A percentile compares a stretch with the other conserved stretches of the same genome.
Evolutionary conservation across 164 flowering plant species (phyloP).

Genomic region (Macadamia integrifolia): DNA sequence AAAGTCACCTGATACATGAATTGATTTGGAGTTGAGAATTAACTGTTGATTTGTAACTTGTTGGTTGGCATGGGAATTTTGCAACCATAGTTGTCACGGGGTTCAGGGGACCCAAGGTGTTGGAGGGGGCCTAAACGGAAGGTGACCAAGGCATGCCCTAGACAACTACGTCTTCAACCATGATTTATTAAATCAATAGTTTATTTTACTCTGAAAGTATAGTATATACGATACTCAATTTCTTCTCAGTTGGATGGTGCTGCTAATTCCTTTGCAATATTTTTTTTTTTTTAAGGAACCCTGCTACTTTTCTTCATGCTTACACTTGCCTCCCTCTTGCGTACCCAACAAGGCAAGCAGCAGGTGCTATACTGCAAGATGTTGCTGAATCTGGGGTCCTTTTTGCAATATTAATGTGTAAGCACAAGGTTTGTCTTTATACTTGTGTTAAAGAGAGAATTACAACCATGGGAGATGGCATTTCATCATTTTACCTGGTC

Average conservation of each 20-base stretch:
- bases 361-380: slow-evolving; percentile 97
- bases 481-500: too few relatives aligned
- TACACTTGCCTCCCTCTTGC: slow-evolving; percentile 78
- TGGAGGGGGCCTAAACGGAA: too few relatives aligned
- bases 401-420: slow-evolving; percentile 95
- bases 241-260: not conserved
- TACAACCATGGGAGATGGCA: not conserved
- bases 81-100: too few relatives aligned
- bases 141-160: too few relatives aligned
- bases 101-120: too few relatives aligned
- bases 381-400: slow-evolving; percentile 95
- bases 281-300: slow-evolving; percentile 43
- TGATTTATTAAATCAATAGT: not conserved
- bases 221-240: not conserved
- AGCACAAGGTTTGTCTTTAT: slow-evolving; percentile 63
- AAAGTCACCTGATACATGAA: too few relatives aligned
- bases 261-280: not conserved
- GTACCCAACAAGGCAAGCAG: slow-evolving; percentile 90
- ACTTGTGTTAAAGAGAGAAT: not conserved
- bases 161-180: too few relatives aligned
- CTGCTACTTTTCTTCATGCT: slow-evolving; percentile 82
- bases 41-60: too few relatives aligned
- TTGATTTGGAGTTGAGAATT: too few relatives aligned
- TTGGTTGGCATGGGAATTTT: too few relatives aligned
- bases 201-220: not conserved